phyloP scores from a whole-genome alignment of 345 rosid species.

The Gossypium mustelinum region DNA sequence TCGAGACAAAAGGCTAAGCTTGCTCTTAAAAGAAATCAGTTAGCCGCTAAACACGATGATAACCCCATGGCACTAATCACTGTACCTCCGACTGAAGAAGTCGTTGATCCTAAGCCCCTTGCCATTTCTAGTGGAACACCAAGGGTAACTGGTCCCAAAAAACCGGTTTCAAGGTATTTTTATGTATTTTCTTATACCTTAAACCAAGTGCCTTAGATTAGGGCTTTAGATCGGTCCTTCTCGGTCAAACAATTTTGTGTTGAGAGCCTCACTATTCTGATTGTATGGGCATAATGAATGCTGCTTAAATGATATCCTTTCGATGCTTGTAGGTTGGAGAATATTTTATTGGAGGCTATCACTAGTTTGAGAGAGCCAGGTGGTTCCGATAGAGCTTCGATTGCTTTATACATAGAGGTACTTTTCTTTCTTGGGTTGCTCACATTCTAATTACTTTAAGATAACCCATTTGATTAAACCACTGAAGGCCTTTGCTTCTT shows the following conservation, averaged over 20 bases:
- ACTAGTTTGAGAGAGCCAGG: conserved; percentile 70
- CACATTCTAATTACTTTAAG: conserved; percentile 2
- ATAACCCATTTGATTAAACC: not conserved
- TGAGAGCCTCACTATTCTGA: not conserved
- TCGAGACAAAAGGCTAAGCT: conserved; percentile 89
- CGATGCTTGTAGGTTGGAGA: conserved; percentile 64
- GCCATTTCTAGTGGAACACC: conserved; percentile 42
- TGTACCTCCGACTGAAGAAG: conserved; percentile 45
- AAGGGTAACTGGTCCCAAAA: conserved; percentile 44
- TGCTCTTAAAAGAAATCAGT: conserved; percentile 56
- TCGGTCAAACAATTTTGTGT: conserved; percentile 9
- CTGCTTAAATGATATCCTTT: conserved; percentile 15
- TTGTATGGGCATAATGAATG: conserved; percentile 1
- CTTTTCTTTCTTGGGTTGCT: conserved; percentile 2
- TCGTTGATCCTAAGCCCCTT: conserved; percentile 52
- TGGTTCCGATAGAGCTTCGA: conserved; percentile 82
- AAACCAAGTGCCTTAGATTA: not conserved
- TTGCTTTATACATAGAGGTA: conserved; percentile 80
- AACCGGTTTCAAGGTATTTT: conserved; percentile 55
- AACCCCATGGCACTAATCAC: conserved; percentile 31
- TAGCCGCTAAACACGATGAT: conserved; percentile 45
- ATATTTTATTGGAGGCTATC: conserved; percentile 73
- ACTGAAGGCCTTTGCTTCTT: not conserved
- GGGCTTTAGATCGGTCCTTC: not conserved
- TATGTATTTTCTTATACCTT: conserved; percentile 16